Evolutionary conservation across 495 filamentous ascomycete genomes (phyloP).

Genomic region (Podospora didyma): DNA sequence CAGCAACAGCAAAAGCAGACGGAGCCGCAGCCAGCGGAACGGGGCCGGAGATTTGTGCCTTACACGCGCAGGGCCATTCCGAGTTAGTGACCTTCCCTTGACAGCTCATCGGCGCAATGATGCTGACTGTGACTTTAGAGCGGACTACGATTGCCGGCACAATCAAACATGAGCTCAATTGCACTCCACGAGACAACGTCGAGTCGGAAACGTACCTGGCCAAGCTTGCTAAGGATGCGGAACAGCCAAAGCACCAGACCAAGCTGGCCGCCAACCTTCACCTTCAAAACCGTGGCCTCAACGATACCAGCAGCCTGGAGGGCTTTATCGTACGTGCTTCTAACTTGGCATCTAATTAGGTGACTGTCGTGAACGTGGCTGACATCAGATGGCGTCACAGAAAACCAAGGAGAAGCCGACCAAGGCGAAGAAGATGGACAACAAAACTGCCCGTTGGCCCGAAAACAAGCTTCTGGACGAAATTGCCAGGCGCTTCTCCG

Average conservation of each 20-base stretch:
- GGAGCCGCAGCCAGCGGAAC: slow-evolving; percentile 38
- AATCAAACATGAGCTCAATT: slow-evolving; percentile 72
- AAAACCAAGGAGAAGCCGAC: slow-evolving; percentile 43
- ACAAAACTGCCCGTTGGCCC: slow-evolving; percentile 83
- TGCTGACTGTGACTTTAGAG: slow-evolving; percentile 45
- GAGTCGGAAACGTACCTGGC: slow-evolving; percentile 63
- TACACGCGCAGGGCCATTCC: slow-evolving; percentile 77
- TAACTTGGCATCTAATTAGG: neutral
- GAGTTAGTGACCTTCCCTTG: slow-evolving; percentile 52
- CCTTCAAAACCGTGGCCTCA: slow-evolving; percentile 37
- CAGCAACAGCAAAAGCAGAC: slow-evolving; percentile 35
- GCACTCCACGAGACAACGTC: slow-evolving; percentile 68
- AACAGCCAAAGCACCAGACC: slow-evolving; percentile 57
- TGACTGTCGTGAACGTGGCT: slow-evolving; percentile 11
- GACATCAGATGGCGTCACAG: slow-evolving; percentile 29
- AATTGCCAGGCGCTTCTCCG: slow-evolving; percentile 75
- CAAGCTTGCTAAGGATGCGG: slow-evolving; percentile 55
- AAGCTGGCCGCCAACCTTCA: slow-evolving; percentile 36
- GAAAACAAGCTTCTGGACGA: slow-evolving; percentile 79
- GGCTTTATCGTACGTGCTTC: slow-evolving; percentile 56
- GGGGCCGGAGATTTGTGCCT: slow-evolving; percentile 60
- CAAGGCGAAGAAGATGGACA: slow-evolving; percentile 57
- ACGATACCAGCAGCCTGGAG: slow-evolving; percentile 42
- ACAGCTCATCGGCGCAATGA: neutral
- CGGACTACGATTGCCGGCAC: slow-evolving; percentile 73